A percentile compares a stretch with the other conserved stretches of the same genome.
Evolutionary conservation across 2,329 filamentous ascomycete genomes (phyloP).

Genomic region (Epichloe uncinata): DNA sequence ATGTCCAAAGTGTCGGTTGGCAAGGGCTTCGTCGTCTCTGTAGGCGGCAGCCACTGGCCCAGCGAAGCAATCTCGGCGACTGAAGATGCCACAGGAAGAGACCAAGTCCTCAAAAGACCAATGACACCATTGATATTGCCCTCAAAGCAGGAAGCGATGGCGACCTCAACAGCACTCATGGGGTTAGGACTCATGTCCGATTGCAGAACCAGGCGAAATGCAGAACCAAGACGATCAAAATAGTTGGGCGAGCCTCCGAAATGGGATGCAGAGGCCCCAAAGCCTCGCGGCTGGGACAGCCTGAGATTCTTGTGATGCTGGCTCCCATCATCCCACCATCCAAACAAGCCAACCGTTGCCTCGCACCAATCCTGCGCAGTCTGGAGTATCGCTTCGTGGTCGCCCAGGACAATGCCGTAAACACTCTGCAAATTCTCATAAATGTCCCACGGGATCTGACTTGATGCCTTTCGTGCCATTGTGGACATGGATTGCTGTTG

Average conservation of each 20-base stretch:
- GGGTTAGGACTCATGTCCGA: slow-evolving; percentile 68
- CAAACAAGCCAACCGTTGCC: slow-evolving; percentile 66
- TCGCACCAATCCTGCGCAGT: slow-evolving; percentile 86
- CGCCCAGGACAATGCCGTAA: slow-evolving; percentile 70
- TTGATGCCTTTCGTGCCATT: slow-evolving; percentile 64
- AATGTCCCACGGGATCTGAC: slow-evolving; percentile 76
- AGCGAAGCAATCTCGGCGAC: slow-evolving; percentile 75
- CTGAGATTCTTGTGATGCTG: slow-evolving; percentile 27
- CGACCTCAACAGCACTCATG: slow-evolving; percentile 64
- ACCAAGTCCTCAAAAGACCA: slow-evolving; percentile 64
- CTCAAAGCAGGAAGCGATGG: slow-evolving; percentile 69
- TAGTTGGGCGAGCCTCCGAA: slow-evolving; percentile 52
- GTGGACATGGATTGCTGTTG: slow-evolving; percentile 45
- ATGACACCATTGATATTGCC: slow-evolving; percentile 67
- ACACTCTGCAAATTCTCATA: slow-evolving; percentile 73
- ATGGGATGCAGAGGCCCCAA: slow-evolving; percentile 24
- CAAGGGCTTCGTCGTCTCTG: slow-evolving; percentile 28
- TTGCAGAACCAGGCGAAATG: slow-evolving; percentile 54
- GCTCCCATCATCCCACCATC: slow-evolving; percentile 85
- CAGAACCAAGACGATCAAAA: slow-evolving; percentile 55
- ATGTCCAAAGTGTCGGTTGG: slow-evolving; percentile 58
- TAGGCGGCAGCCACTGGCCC: slow-evolving; percentile 62
- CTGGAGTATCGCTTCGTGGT: slow-evolving; percentile 59
- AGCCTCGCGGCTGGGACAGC: slow-evolving; percentile 26
- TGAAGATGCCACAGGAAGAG: slow-evolving; percentile 62